Base-by-base conservation (phyloP, 495 filamentous ascomycete genomes). In the Glonium stellatum region DNA sequence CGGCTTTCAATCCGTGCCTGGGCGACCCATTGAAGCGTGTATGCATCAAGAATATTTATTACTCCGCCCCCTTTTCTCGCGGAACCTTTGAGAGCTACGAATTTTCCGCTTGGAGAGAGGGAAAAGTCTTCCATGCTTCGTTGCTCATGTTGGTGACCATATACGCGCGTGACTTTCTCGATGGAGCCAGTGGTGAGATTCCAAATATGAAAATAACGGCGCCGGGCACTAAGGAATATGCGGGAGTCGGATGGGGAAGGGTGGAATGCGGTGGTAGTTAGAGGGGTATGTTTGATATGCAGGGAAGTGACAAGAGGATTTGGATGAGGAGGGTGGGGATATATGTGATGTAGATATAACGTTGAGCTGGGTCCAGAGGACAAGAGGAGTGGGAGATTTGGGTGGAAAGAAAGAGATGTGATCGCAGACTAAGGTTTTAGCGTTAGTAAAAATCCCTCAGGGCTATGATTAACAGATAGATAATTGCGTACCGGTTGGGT, bases 191-290 rank as follows among this genome's bases (percentile, higher is more conserved):
- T 83, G 42, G 84, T 72, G 3, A 98, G 78, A 69, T 97, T 85
- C 93, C 93, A 98, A 65, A 83, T 84, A 75, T 97, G 93, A 75
- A 96, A 96, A 72, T 93, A 97, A 61, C 87, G 84, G 21, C 95
- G 82, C 4, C 90, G 84, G 51, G 90, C 90, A 23, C 91, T 85
- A 54, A 96, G 85, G 70, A 96, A 87, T 62, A 97, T 85, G 54
- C 83, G 70, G 4, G 67, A 83, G 59, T 81, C 77, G 22, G 83
- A 81, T 12, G 72, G 66, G 41, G 81, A 78, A 3, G 75, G 76
- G 41, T 86, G 79, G 73, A 97, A 96, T 18, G 83, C 79, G 1
- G 92, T 87, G 5, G 87, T 89, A 57, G 85, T 81, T 52, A 97
- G 79, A 12, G 91, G 87, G 0, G 91, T 95, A 62, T 79, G 77